Evolutionary conservation across 2,329 filamentous ascomycete genomes (phyloP).

Genomic region (Pseudogymnoascus sp.): DNA sequence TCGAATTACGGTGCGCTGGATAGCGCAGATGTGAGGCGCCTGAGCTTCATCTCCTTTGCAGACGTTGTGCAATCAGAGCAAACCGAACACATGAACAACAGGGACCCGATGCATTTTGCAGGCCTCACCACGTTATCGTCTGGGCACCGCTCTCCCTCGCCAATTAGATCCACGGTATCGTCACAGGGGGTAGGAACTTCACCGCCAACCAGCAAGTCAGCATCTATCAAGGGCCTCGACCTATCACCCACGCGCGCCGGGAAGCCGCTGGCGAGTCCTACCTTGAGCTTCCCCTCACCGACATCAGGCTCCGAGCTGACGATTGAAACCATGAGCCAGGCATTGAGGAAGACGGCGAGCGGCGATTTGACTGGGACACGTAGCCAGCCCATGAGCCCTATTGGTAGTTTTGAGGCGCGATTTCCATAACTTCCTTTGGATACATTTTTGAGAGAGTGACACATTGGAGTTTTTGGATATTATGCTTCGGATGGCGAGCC

Average conservation of each 20-base stretch:
- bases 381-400: constrained; percentile 50
- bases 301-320: constrained; percentile 59
- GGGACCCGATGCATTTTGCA: constrained; percentile 62
- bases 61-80: constrained; percentile 87
- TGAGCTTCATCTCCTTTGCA: constrained; percentile 95
- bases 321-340: constrained; percentile 91
- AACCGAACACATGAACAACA: constrained; percentile 49
- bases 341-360: constrained; percentile 74
- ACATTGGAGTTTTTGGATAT: not conserved
- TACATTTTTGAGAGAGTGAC: constrained; percentile 3
- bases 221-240: constrained; percentile 66
- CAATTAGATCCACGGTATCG: constrained; percentile 68
- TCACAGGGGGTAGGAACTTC: constrained; percentile 60
- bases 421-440: constrained; percentile 1
- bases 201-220: constrained; percentile 66
- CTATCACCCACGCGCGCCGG: constrained; percentile 51
- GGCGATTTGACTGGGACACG: constrained; percentile 57
- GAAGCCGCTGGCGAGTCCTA: constrained; percentile 54
- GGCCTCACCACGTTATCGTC: constrained; percentile 54
- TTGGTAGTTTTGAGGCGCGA: constrained; percentile 30
- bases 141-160: constrained; percentile 64
- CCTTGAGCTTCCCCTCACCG: constrained; percentile 44
- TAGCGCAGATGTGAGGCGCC: constrained; percentile 64
- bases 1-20: constrained; percentile 75
- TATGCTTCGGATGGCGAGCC: constrained; percentile 3